Evolutionary conservation across 2,329 filamentous ascomycete genomes (phyloP), one percentile per base, ranked within the genome.

Genomic region (Penicillium sp.): DNA sequence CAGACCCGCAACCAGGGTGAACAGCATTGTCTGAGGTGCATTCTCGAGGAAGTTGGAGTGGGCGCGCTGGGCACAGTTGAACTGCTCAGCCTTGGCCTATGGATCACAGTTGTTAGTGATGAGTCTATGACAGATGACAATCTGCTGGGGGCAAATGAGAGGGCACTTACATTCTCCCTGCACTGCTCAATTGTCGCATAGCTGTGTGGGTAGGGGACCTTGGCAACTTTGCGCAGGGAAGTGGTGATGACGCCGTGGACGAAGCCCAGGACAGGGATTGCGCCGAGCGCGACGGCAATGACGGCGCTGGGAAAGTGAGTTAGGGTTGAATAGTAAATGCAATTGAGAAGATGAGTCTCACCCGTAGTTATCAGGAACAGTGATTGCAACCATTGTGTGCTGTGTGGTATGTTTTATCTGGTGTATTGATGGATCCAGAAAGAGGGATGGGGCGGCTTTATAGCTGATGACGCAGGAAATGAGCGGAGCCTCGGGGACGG

Each of bases 21-120:
- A 76, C 23, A 79, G 72, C 42, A 84, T 76, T 4, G 79, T 78
- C 51, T 78, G 76, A 2, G 79, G 64, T 57, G 82, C 77, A 69
- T 85, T 84, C 73, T 87, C 85, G 61, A 82, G 71, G 71, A 80
- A 85, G 71, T 87, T 86, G 66, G 76, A 75, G 74, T 85, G 82
- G 16, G 81, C 78, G 60, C 82, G 76, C 63, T 84, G 81, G 21
- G 81, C 82, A 72, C 78, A 79, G 67, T 81, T 80, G 71, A 80
- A 81, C 52, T 76, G 66, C 54, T 80, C 70, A 26, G 77, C 77
- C 44, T 70, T 72, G 56, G 71, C 60, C 75, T 77, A 58, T 39
- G 24, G 29, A 19, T 48, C 11, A 21, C 16, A 37, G 18, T 11
- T 18, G 48, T 42, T 10, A 21, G 18, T 36, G 16, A 34, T 34